Base-by-base conservation (phyloP, 2,329 filamentous ascomycete genomes). In the Neoarthrinium moseri region DNA sequence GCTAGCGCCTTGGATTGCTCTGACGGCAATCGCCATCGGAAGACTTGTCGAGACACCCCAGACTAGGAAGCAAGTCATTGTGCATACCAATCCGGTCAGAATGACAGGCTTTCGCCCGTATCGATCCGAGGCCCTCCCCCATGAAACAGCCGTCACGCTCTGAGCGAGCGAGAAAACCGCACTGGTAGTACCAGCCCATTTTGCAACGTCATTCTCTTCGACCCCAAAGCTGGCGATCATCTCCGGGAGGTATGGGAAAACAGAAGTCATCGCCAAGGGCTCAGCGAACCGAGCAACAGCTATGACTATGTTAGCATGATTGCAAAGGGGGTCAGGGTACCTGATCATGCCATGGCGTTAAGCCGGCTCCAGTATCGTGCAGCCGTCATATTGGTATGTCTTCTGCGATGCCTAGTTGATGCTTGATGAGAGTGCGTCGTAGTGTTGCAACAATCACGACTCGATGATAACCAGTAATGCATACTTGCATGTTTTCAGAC, bases 1-100 rank as follows among this genome's bases (percentile, higher is more conserved):
- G 35, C 87, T 84, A 8, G 85, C 77, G 2, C 94, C 92, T 56
- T 89, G 80, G n/a, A 96, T 71, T 6, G 83, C 86, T 59, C 92
- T 81, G 11, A 89, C 80, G 4, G 76, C 64, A 32, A 99, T 85
- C 1, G 91, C 88, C 88, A 94, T 91, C 4, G 81, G 68, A 8
- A 97, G 68, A 52, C 77, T 89, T 4, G 78, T 86, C 1, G 90
- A 90, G 67, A 96, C 83, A 6, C 94, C 92, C 81, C 91, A 96
- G 18, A 90, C 53, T 17, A 96, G 57, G 55, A 87, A 91, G 32
- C 86, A 86, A 1, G 84, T 61, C 88, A 96, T 95, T 35, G 91
- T 95, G 56, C 80, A 87, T 29, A 83, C 64, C 15, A 94, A 72
- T 0, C 88, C 90, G 6, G 77, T 60, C 12, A 97, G 73, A 48